phyloP scores from a whole-genome alignment of 148 eudicot genomes.

The Rhododendron molle region DNA sequence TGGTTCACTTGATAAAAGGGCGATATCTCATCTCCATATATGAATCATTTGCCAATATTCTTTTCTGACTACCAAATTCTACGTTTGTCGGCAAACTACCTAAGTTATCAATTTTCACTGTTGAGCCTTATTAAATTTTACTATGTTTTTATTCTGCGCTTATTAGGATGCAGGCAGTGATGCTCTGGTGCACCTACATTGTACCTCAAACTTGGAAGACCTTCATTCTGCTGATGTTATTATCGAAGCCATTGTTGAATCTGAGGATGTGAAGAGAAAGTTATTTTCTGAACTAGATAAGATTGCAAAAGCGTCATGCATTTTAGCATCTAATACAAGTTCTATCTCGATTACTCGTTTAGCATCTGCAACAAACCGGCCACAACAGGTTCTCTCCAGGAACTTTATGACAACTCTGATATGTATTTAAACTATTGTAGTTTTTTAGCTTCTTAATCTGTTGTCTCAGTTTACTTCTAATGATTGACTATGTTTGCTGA shows the following conservation, averaged over 20 bases:
- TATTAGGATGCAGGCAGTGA: constrained; percentile 38
- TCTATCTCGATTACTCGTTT: constrained; percentile 83
- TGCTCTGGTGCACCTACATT: constrained; percentile 44
- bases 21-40: neutral
- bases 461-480: neutral
- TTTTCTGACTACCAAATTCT: neutral
- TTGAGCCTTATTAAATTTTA: neutral
- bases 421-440: neutral
- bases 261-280: constrained; percentile 71
- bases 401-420: neutral
- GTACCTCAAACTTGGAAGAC: constrained; percentile 63
- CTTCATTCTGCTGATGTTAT: constrained; percentile 63
- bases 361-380: constrained; percentile 67
- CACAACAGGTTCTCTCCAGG: constrained; percentile 43
- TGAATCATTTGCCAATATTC: neutral
- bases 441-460: constrained; percentile 1
- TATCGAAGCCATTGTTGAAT: constrained; percentile 85
- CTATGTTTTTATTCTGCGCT: neutral
- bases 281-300: constrained; percentile 58
- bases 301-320: constrained; percentile 57
- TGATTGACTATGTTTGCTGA: neutral
- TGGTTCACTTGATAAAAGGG: neutral
- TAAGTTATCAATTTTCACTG: neutral
- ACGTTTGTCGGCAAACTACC: neutral
- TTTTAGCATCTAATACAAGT: constrained; percentile 89